These are phyloP conservation scores for Ganoderma sp. DNA, from an alignment of 1,284 basidiomycete genomes.

Conservation along the genomic window DNA sequence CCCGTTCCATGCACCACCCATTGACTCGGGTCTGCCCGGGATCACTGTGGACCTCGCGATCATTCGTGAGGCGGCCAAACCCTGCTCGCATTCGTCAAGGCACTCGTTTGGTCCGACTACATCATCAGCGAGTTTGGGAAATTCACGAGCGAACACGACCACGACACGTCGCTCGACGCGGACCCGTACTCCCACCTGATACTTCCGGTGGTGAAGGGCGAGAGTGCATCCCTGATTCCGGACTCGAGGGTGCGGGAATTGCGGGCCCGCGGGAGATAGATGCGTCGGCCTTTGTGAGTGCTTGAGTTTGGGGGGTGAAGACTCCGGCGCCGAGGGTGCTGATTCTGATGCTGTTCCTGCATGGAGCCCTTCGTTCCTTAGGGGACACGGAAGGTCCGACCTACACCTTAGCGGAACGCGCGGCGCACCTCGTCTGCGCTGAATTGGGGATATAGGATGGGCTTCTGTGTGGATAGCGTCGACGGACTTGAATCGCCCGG, in stretches of 20 bases:
- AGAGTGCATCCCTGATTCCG: conserved; percentile 36
- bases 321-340: not conserved
- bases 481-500: not conserved
- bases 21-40: conserved; percentile 30
- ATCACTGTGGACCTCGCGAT: conserved; percentile 30
- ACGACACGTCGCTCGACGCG: conserved; percentile 21
- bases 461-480: not conserved
- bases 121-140: conserved; percentile 15
- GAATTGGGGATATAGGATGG: conserved; percentile 5
- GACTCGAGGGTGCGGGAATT: conserved; percentile 40
- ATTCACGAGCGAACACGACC: conserved; percentile 12
- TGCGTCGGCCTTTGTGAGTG: conserved; percentile 31
- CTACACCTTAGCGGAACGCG: conserved; percentile 24
- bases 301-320: not conserved
- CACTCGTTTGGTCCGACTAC: conserved; percentile 26
- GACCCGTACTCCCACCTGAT: conserved; percentile 23
- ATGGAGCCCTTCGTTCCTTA: conserved; percentile 22
- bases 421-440: conserved; percentile 18
- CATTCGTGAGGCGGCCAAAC: conserved; percentile 27
- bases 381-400: conserved; percentile 20
- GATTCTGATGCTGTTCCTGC: not conserved
- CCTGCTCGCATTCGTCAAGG: conserved; percentile 28
- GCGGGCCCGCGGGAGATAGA: conserved; percentile 32
- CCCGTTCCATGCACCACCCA: conserved; percentile 31
- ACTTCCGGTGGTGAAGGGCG: conserved; percentile 24